Base-by-base conservation (phyloP, 140 eudicot genomes). In the Stevia rebaudiana region DNA sequence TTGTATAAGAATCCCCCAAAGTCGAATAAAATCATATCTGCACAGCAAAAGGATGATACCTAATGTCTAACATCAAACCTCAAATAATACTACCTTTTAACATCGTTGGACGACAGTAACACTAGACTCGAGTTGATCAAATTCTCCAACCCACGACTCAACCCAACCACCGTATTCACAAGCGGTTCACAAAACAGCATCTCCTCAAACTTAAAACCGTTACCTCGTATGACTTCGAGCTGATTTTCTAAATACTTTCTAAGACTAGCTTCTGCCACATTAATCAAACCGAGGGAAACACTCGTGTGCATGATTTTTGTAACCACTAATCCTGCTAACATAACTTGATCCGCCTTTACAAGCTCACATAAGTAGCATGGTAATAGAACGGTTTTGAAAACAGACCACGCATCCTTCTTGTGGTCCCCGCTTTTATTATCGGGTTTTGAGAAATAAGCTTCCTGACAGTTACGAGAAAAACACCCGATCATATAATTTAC, bases 301-400 rank as follows among this genome's bases (percentile, higher is more conserved):
- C 74, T 86, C 13, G 83, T 83, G 73, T 86, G 95, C 95, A 83
- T 85, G 50, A 77, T 78, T 67, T 75, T 88, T 9, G 82, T 80
- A 8, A 88, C 94, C 11, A 94, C 73, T 65, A 94, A 69, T 31
- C 94, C 99, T 4, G 97, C 99, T 21, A 88, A 75, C 72, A 94
- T 56, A 73, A 83, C 86, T 70, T 83, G 99, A 57, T 86, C 81
- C 1, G 83, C 79, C 80, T 78, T 86, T 80, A 94, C 95, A 37
- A 88, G 94, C 82, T 94, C 99, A 1, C 94, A 56, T 17, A 94
- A 11, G 67, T 85, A 88, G 65, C 72, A 82, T 0, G 97, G 99
- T 37, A 94, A 81, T 0, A 83, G 52, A 42, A 81, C 11, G 11
- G 60, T 81, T 52, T 74, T 63, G 53, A 85, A 88, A 24, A 82